phyloP scores from a whole-genome alignment of 169 alveolate genomes.

The Condylostoma magnum region DNA sequence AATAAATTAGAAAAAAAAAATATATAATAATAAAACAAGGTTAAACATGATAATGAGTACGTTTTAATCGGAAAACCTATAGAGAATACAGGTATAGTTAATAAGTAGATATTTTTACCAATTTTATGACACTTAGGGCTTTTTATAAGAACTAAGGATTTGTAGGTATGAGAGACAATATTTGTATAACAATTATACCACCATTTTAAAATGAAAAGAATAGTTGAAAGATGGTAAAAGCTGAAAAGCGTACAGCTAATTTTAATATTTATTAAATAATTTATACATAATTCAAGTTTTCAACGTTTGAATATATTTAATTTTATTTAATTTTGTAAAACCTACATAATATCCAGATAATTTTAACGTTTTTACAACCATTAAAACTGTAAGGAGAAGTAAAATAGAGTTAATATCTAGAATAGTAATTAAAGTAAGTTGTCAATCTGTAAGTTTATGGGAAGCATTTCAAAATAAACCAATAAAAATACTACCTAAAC shows the following conservation, averaged over 20 bases:
- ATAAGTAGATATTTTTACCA: background rate
- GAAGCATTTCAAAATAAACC: background rate
- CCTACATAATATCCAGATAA: too few species aligned
- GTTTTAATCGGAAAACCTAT: background rate
- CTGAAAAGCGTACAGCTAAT: too few species aligned
- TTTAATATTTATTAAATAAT: too few species aligned
- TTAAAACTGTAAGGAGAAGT: background rate
- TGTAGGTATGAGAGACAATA: too few species aligned
- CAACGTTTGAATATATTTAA: too few species aligned
- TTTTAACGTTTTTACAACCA: too few species aligned
- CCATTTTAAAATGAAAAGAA: too few species aligned
- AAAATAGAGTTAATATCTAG: background rate
- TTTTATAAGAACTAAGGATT: too few species aligned
- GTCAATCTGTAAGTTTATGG: background rate
- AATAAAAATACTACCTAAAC: background rate
- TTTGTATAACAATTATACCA: too few species aligned
- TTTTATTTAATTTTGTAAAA: too few species aligned
- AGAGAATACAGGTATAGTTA: background rate
- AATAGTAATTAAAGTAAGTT: background rate
- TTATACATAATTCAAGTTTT: too few species aligned
- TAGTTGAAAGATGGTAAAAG: too few species aligned
- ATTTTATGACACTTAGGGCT: conserved; percentile 17
- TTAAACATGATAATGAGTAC: background rate
- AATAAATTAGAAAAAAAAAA: background rate
- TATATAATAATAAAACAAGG: background rate